Conservation (phyloP, 768 basidiomycete species). For the Suillus occidentalis region DNA sequence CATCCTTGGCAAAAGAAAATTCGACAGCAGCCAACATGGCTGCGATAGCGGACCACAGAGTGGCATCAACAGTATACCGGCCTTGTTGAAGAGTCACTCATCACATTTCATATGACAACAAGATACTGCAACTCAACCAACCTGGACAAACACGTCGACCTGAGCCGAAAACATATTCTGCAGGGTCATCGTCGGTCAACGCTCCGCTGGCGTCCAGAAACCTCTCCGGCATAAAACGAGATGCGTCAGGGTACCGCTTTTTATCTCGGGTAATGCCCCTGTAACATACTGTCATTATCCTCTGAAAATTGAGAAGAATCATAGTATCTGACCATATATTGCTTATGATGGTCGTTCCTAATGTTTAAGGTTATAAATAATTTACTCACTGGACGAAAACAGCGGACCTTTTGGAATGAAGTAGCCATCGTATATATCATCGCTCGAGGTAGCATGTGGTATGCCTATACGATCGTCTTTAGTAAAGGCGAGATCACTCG, state of each 20-base stretch:
- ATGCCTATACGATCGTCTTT: neutral
- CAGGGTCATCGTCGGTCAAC: slow-evolving; percentile 11
- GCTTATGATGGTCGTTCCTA: neutral
- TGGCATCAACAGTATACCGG: neutral
- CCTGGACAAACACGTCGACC: slow-evolving; percentile 15
- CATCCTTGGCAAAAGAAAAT: slow-evolving; percentile 2
- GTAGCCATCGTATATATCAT: slow-evolving; percentile 40
- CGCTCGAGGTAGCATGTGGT: slow-evolving; percentile 12
- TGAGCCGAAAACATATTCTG: slow-evolving; percentile 8
- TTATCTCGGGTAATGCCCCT: slow-evolving; percentile 9
- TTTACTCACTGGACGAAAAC: neutral
- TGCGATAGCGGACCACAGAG: slow-evolving; percentile 9
- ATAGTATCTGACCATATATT: neutral
- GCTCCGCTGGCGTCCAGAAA: slow-evolving; percentile 9
- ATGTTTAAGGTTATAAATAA: too few species aligned
- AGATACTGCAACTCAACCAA: neutral
- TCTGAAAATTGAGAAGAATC: neutral
- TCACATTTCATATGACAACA: too few species aligned
- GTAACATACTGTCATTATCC: neutral
- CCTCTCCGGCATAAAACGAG: slow-evolving; percentile 16
- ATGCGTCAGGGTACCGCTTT: slow-evolving; percentile 11
- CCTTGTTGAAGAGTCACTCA: neutral
- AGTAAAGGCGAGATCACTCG: neutral
- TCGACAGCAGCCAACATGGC: slow-evolving; percentile 7
- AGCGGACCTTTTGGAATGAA: slow-evolving; percentile 26